A percentile compares a stretch with the other conserved stretches of the same genome.
phyloP scores from a whole-genome alignment of 441 rosid genomes.

The Populus hybrid region DNA sequence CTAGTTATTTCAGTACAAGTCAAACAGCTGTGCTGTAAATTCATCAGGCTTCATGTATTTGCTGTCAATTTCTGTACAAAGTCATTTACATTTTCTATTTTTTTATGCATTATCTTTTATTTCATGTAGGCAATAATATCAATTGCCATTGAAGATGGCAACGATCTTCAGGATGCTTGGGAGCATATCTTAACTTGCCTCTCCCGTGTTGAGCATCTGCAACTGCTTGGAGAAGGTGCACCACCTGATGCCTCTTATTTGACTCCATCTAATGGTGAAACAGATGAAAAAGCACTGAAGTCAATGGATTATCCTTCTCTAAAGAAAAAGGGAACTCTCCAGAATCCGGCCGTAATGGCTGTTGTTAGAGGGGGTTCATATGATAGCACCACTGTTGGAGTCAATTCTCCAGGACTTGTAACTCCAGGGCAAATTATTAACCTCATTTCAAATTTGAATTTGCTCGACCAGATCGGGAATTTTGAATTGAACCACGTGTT shows the following conservation, averaged over 20 bases:
- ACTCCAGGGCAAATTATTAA: constrained; percentile 73
- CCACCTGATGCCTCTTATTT: constrained; percentile 91
- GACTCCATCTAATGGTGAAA: constrained; percentile 58
- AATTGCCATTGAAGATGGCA: constrained; percentile 95
- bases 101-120: constrained; percentile 11
- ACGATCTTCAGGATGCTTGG: constrained; percentile 96
- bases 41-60: neutral
- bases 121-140: constrained; percentile 78
- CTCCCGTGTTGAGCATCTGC: constrained; percentile 95
- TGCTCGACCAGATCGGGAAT: constrained; percentile 95
- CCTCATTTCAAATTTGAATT: constrained; percentile 89
- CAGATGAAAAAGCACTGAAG: constrained; percentile 59
- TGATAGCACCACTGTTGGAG: constrained; percentile 73
- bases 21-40: no score
- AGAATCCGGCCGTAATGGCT: constrained; percentile 96
- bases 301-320: constrained; percentile 59
- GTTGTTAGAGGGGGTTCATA: constrained; percentile 99
- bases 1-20: no score
- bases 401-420: constrained; percentile 62
- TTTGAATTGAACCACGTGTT: constrained; percentile 93
- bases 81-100: neutral
- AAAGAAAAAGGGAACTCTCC: constrained; percentile 85
- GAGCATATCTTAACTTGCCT: constrained; percentile 96
- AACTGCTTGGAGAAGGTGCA: constrained; percentile 92
- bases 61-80: neutral